Base-by-base conservation (phyloP, 345 rosid species). In the Eucalyptus sp. region DNA sequence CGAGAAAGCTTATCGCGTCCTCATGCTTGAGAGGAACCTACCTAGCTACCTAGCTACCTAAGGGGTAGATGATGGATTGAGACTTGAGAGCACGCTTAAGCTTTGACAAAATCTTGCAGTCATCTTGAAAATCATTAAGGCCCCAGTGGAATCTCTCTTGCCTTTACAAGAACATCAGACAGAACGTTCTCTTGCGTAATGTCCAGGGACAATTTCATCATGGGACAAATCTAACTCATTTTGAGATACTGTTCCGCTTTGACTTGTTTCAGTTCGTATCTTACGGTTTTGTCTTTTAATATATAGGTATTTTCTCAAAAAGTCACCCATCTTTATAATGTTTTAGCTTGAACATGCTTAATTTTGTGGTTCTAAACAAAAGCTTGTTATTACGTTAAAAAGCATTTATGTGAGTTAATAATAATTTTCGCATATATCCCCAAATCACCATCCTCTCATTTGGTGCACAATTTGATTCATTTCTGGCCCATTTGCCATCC, bases 401-500 rank as follows among this genome's bases (percentile, higher is more conserved):
- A 24, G 4, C 1, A 22, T 8, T 9, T 56, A 1, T 1, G 0
- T 56, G 62, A 56, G 29, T 56, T 24, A 24, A 56, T 56, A 7
- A 22, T 10, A 56, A 9, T 56, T 56, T 56, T 56, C 29, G 24
- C 62, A 56, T 56, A 56, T 56, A 56, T 24, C 3, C 62, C 62
- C 27, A 56, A 56, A 24, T 10, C 20, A 24, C 29, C 6, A 9
- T 9, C 6, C 62, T 24, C 29, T 56, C 62, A 22, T 56, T 56
- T 24, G 6, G 27, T 9, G 29, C 3, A 9, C 0, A 56, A 6
- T 24, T 24, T 1, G 1, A 6, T 56, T 56, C 62, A 56, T 56
- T 22, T 24, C 1, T 24, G 1, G 12, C 11, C 27, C 6, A 0
- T 56, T 56, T 56, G 62, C 62, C 62, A 56, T 10, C 3, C 13